phyloP scores from a whole-genome alignment of 192 early-diverging fungal species.

The Coemansia sp. region DNA sequence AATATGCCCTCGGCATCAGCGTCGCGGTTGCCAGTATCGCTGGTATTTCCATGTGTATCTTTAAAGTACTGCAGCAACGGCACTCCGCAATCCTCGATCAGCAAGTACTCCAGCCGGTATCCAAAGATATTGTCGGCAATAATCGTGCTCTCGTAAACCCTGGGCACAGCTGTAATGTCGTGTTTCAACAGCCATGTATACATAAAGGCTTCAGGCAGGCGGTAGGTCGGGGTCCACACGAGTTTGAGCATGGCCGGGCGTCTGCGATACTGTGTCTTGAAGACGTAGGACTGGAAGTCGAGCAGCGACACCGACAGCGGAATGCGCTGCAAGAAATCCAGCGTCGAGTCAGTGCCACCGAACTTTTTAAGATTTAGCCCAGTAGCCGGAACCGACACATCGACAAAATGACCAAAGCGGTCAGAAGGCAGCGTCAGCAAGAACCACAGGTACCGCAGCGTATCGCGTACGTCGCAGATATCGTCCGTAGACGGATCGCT shows the following conservation, averaged over 20 bases:
- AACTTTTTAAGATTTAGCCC: background rate
- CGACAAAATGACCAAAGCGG: background rate
- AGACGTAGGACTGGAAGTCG: slow-evolving; percentile 5
- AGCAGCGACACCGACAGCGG: background rate
- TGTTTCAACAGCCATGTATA: background rate
- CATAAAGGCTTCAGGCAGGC: slow-evolving; percentile 9
- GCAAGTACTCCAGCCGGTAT: slow-evolving; percentile 9
- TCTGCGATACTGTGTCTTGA: background rate
- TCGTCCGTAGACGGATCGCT: background rate
- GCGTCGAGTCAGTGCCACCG: background rate
- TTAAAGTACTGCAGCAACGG: slow-evolving; percentile 4
- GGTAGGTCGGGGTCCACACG: background rate
- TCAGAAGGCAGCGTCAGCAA: background rate
- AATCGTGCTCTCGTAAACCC: background rate
- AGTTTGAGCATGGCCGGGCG: slow-evolving; percentile 5
- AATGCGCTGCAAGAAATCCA: background rate
- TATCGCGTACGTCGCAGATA: background rate
- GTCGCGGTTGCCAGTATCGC: background rate
- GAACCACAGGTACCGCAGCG: slow-evolving; percentile 1
- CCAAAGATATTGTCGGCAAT: background rate
- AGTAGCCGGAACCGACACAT: background rate
- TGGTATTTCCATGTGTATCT: background rate
- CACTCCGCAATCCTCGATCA: slow-evolving; percentile 18
- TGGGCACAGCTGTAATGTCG: background rate
- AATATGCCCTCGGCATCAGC: background rate